Base-by-base conservation (phyloP, 2,329 filamentous ascomycete genomes). In the Aspergillus aculeatinus region DNA sequence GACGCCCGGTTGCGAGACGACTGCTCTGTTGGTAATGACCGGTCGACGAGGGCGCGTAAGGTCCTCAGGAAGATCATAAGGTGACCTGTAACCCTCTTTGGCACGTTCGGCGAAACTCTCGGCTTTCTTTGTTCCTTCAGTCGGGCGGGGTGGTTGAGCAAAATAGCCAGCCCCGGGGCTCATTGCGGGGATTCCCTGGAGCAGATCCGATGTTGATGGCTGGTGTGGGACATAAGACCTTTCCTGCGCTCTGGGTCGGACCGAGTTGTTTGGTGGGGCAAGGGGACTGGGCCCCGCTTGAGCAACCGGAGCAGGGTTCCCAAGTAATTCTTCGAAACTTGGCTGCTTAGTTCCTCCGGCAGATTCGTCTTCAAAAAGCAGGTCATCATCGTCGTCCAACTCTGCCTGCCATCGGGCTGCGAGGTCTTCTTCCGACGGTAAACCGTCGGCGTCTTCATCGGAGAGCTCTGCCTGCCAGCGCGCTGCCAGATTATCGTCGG, bases 21-120 rank as follows among this genome's bases (percentile, higher is more conserved):
- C 78, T 48, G 83, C 76, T 56, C 85, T 84, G 60, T 85, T 85
- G 68, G 84, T 81, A 69, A 84, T 87, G 5, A 80, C 74, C 55
- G 88, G 81, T 79, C 89, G 88, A 74, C 87, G 82, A 69, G 89
- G 77, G 27, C 76, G 74, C 27, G 82, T 85, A 31, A 99, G 84
- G 57, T 97, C 94, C 77, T 95, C 91, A 4, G 95, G 95, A 21
- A 99, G 82, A 77, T 99, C 96, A 69, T 97, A 99, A 0, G 95
- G 95, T 21, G 94, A 98, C 52, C 89, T 85, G 73, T 99, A 99
- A 7, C 94, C 93, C 58, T 91, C 91, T 76, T 96, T 98, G 3
- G 91, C 81, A 75, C 96, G 96, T 74, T 94, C 89, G 5, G 85
- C 91, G 75, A 96, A 99, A 76, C 94, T 98, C 72, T 96, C 87